Evolutionary conservation across 1,284 basidiomycete species (phyloP), one percentile per base, ranked within the genome.

Genomic region (Rhodotorula sp.): DNA sequence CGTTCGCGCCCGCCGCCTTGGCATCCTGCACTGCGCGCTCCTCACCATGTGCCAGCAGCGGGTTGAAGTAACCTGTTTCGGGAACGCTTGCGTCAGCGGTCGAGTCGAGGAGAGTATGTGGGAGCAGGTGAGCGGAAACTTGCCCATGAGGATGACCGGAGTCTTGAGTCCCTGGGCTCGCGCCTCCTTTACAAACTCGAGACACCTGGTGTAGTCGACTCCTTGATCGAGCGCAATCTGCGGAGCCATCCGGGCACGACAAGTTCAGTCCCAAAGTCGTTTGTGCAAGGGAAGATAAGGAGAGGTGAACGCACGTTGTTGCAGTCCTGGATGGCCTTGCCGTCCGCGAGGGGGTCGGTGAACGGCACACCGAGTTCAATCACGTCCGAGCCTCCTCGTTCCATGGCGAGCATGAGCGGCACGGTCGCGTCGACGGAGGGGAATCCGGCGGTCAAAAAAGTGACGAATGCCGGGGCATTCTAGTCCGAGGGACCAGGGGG

Each of bases 351-450:
- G 15, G 95, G 95, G 83, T 99, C 95, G 68, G 91, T 94, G 84
- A 97, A 98, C 0, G 94, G 95, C 50, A 98, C 87, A 38, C 97
- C 97, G 48, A 99, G 86, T 82, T 99, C 95, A 76, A 99, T 95
- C 76, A 98, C 88, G 81, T 98, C 94, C 60, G 92, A 88, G 31
- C 95, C 97, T 61, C 95, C 95, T 59, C 87, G 86, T 82, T 98
- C 90, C 86, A 99, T 90, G 28, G 90, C 90, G 52, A 98, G 87
- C 84, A 98, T 82, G 67, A 95, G 85, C 5, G 91, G 88, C 21
- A 97, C 92, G 1, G 95, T 97, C 72, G 90, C 89, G 78, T 88
- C 84, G 64, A 82, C 82, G 18, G 84, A 87, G 34, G 93, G 94
- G 82, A 88, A 97, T 38, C 94, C 94, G 67, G 93, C 93, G 31